Base-by-base conservation (phyloP, 495 filamentous ascomycete genomes). In the Neurospora tetrasperma region DNA sequence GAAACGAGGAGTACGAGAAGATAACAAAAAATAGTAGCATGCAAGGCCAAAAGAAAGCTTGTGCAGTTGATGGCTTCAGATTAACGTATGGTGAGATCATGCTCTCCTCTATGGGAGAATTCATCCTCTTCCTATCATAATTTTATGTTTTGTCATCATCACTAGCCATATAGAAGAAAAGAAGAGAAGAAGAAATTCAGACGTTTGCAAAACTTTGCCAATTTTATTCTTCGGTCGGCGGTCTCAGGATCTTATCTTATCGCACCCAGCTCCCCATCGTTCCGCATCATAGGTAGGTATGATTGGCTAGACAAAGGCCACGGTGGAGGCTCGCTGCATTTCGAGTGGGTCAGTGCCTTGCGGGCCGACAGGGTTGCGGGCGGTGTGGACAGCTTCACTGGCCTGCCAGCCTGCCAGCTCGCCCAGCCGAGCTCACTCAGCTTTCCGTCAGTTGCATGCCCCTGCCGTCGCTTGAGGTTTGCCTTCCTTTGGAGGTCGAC, bases 101-200 rank as follows among this genome's bases (percentile, higher is more conserved):
- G 83, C 82, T 83, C 84, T 81, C 79, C 74, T 69, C 73, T 73
- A 76, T 74, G 70, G 80, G 83, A 82, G 79, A 80, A 84, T 42
- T 86, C 85, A 85, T 80, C 79, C 85, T 88, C 86, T 88, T 88
- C 86, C 86, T 88, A 88, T 88, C 85, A 85, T 86, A 74, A 75
- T 76, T 82, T 78, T 79, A 83, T 81, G 76, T 81, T 71, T 71
- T 78, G 75, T 78, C 82, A 86, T 88, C 86, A 88, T 88, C 86
- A 88, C 79, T 54, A 86, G 86, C 86, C 83, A 80, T 80, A 70
- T 43, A 42, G 74, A 72, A 74, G 74, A 77, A 62, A 75, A 70
- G 70, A 74, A 75, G 69, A 71, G 35, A 38, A 71, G 73, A 69
- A 69, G 73, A 74, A 72, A 38, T n/a, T 6, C 41, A 72, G 35